Percentiles rank a stretch among this genome's conserved stretches.
Conservation (phyloP, 1,284 basidiomycete species). For the Malassezia obtusa region DNA sequence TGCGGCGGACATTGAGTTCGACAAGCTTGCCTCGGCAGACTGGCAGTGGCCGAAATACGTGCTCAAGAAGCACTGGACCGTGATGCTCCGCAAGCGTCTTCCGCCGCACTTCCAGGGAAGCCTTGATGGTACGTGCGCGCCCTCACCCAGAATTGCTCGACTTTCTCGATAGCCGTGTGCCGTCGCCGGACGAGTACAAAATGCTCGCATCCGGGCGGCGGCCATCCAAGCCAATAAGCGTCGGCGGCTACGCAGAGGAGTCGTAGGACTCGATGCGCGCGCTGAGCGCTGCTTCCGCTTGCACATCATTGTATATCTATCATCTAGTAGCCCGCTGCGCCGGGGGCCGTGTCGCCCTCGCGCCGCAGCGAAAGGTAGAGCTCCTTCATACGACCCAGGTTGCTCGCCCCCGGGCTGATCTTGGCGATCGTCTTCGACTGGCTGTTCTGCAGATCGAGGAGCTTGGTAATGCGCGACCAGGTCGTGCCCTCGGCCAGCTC, state of each 20-base stretch:
- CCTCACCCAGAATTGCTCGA: slow-evolving; percentile 9
- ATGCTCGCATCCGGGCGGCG: slow-evolving; percentile 17
- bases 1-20: slow-evolving; percentile 17
- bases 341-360: slow-evolving; percentile 43
- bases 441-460: slow-evolving; percentile 84
- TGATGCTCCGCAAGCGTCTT: slow-evolving; percentile 15
- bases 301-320: neutral
- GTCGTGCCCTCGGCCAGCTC: slow-evolving; percentile 82
- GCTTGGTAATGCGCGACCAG: slow-evolving; percentile 83
- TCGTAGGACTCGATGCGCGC: neutral
- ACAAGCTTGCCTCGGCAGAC: slow-evolving; percentile 12
- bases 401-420: slow-evolving; percentile 74
- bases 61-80: slow-evolving; percentile 19
- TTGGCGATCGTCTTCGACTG: slow-evolving; percentile 87
- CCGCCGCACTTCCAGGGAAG: slow-evolving; percentile 9
- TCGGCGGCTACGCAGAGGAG: neutral
- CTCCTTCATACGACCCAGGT: slow-evolving; percentile 76
- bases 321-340: slow-evolving; percentile 38
- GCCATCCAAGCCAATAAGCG: neutral
- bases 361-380: slow-evolving; percentile 33
- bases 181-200: slow-evolving; percentile 17
- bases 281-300: neutral
- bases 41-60: slow-evolving; percentile 20
- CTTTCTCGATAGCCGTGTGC: slow-evolving; percentile 1
- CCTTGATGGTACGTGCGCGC: neutral